Evolutionary conservation across 208 protist species (phyloP), one percentile per base, ranked within the genome.

Genomic region (Spongospora subterranea): DNA sequence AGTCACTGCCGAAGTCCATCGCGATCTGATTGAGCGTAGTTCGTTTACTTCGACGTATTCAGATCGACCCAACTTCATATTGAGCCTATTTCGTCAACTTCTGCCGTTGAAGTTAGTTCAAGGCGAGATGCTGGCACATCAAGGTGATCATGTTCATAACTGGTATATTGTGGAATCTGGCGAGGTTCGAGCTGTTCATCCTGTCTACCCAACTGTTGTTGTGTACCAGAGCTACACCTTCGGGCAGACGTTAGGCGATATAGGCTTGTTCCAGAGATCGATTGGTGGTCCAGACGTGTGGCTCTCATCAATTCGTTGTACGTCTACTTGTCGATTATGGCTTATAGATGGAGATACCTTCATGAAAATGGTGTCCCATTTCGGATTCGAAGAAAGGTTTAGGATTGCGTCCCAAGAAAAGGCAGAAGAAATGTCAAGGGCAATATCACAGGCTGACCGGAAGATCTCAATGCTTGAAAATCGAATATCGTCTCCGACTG

Each of bases 101-200:
- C 13, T 82, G n/a, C 71, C 71, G 13, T 45, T 82, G 13, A 82
- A 82, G 71, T 13, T 82, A n/a, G 71, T n/a, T n/a, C 35, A 35
- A 13, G 71, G 71, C 35, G 35, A 82, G 71, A 82, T 82, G 71
- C 71, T 82, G 71, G 71, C 71, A 6, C 35, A 45, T 43, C 71
- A 82, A n/a, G 71, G 71, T 43, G 71, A 82, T n/a, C 71, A 6
- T 35, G 40, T 82, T n/a, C 71, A 17, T 6, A 35, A 82, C n/a
- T 82, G 71, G 71, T 82, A 82, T n/a, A 82, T 82, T 82, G 35
- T 82, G 6, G 71, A 82, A 35, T 82, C 71, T 6, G 71, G 71
- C n/a, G 71, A 82, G 71, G 13, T 82, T 13, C 71, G 71, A 13
- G 71, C 71, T 43, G 71, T 82, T 43, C 71, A 82, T 43, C 6